phyloP scores from a whole-genome alignment of 139 green algal species.

The Coelastrella sp. region DNA sequence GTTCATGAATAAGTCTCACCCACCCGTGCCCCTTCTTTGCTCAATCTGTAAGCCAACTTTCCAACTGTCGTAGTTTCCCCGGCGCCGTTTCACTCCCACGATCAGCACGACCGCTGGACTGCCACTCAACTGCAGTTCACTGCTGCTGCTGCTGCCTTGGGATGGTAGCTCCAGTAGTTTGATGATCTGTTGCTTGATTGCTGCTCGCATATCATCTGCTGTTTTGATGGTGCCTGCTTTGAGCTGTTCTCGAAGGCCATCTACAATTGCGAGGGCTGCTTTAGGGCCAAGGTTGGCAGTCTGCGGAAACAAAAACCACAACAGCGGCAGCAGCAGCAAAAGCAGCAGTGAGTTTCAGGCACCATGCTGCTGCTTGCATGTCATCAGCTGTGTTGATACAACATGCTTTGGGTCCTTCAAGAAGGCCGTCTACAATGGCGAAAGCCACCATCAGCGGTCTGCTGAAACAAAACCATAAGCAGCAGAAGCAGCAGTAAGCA shows the following conservation, averaged over 20 bases:
- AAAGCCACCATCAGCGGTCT: no score
- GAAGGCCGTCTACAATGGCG: no score
- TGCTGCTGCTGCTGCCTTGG: constrained; percentile 2
- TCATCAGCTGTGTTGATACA: neutral
- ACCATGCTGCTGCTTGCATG: neutral
- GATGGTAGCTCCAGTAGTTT: constrained; percentile 46
- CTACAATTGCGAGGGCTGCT: constrained; percentile 89
- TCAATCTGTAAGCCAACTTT: constrained; percentile 90
- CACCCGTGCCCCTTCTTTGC: constrained; percentile 73
- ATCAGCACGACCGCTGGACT: constrained; percentile 86
- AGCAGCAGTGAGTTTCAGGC: neutral
- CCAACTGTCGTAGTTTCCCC: constrained; percentile 98
- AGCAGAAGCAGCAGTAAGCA: no score
- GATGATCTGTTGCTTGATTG: constrained; percentile 65
- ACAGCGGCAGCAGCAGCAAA: neutral
- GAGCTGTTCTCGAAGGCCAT: constrained; percentile 84
- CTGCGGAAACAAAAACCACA: constrained; percentile 55
- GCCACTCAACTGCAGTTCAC: constrained; percentile 61
- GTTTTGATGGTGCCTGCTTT: constrained; percentile 79
- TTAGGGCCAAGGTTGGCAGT: constrained; percentile 92
- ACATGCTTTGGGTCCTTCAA: neutral
- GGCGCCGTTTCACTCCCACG: constrained; percentile 96
- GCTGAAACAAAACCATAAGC: no score
- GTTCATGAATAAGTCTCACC: neutral
- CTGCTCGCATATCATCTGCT: constrained; percentile 67